Evolutionary conservation across 306 rosid species (phyloP), one percentile per base, ranked within the genome.

Genomic region (Acacia melanoxylon): DNA sequence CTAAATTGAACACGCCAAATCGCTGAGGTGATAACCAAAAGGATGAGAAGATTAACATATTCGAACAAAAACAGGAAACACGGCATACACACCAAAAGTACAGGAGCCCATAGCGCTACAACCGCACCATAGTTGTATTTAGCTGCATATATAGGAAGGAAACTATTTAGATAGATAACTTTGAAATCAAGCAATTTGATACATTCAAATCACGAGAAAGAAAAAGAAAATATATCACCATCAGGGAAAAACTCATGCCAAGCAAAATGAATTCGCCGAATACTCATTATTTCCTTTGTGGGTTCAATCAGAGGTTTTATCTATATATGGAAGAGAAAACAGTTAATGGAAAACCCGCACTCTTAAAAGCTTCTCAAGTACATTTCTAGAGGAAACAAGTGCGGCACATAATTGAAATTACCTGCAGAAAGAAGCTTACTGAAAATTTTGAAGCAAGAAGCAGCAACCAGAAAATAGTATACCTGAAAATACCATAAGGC

Each of bases 231-330:
- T 72, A 84, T 82, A 70, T 68, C 87, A 95, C 99, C 98, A 4
- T 83, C 6, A 8, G 98, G 98, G 77, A 92, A 95, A 86, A 95
- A 89, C 86, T 95, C 98, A 85, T 95, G 98, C 99, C 99, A 95
- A 41, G 76, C 87, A 84, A 62, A 95, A 29, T 90, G 87, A 58
- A 95, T 66, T 72, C 88, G 90, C 48, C 35, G 86, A 85, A 95
- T 95, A 46, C 61, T 86, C 97, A 92, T 95, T 83, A 95, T 92
- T 81, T 92, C 97, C 81, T 82, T 90, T 80, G 99, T 95, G 80
- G 99, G 99, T 85, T 88, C 68, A 81, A 93, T 87, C 77, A 95
- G 83, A 80, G 99, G 99, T 88, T 82, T 93, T 85, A 95, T 93
- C 99, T 95, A 86, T 75, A 66, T 67, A 86, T 46, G 76, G 44